Percentiles rank a stretch among this genome's conserved stretches.
Evolutionary conservation across 306 rosid genomes (phyloP).

Genomic region (Herpetospermum pedunculosum): DNA sequence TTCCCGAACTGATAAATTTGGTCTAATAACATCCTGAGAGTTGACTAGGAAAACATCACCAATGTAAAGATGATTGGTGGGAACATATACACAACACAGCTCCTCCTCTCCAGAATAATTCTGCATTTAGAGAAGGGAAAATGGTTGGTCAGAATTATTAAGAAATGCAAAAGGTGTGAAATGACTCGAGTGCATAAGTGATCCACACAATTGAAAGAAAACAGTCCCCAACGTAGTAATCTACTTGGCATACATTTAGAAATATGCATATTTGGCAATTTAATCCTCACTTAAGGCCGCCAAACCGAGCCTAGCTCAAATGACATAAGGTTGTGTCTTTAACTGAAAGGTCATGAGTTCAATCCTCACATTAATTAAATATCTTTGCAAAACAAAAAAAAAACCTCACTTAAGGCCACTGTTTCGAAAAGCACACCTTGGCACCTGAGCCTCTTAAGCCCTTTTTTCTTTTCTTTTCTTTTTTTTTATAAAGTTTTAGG

Average conservation of each 20-base stretch:
- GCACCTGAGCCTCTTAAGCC: not conserved
- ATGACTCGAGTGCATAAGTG: not conserved
- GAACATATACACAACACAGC: conserved; percentile 81
- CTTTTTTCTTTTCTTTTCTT: no score
- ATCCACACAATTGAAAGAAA: not conserved
- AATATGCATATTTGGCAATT: not conserved
- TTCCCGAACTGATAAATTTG: conserved; percentile 83
- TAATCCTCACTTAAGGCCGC: not conserved
- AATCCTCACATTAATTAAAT: no score
- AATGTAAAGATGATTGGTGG: conserved; percentile 83
- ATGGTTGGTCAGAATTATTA: not conserved
- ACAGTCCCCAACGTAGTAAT: not conserved
- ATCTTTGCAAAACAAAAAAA: no score
- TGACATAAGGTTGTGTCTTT: no score
- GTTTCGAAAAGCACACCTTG: not conserved
- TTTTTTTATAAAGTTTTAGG: not conserved
- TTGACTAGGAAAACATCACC: conserved; percentile 77
- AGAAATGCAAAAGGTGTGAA: not conserved
- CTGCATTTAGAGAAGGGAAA: conserved; percentile 23
- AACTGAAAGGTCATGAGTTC: no score
- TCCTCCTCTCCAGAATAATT: conserved; percentile 79
- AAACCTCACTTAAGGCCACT: not conserved
- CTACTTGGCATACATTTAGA: not conserved
- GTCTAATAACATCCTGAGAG: conserved; percentile 67
- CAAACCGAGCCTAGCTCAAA: no score